Base-by-base conservation (phyloP, 2,329 filamentous ascomycete genomes). In the Fusarium caatingaense region DNA sequence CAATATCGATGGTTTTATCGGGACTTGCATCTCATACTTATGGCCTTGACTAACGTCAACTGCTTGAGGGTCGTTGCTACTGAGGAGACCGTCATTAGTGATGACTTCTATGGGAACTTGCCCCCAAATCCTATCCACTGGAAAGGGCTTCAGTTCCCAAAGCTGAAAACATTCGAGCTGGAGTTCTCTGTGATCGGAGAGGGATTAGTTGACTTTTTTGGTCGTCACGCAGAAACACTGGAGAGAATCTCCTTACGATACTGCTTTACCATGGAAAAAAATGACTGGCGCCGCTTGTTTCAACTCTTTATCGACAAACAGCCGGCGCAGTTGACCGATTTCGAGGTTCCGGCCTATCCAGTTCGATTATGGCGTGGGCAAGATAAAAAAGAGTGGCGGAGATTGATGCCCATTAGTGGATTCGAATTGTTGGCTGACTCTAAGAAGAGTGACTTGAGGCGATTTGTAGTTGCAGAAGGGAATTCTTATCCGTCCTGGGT, bases 401-500 rank as follows among this genome's bases (percentile, higher is more conserved):
- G 18, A 7, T n/a, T 12, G 18, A n/a, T 2, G 10, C 34, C 34
- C 34, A n/a, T 37, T 2, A 37, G 18, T 37, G 34, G 18, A 4
- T 37, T 37, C 1, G 18, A 7, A 37, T 11, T 37, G 3, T 37
- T n/a, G 1, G 34, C 18, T 7, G 10, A n/a, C 18, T 2, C 10
- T 12, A n/a, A 7, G 34, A 7, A n/a, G 34, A 2, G 3, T n/a
- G 34, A 37, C 9, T 2, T 37, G 34, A 37, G 34, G 18, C 34
- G 1, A 2, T 37, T n/a, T n/a, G 34, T 37, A 0, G 34, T 37
- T 7, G 34, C 18, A n/a, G 18, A 37, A 5, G 5, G 5, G 16
- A 1, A 1, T 18, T 18, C 32, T 18, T 0, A 0, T 37, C 0
- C 16, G 5, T 6, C 9, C 5, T 3, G 23, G 23, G 4, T 2